phyloP scores from a whole-genome alignment of 371 early-diverging fungal genomes.

The Basidiobolus heterosporus region DNA sequence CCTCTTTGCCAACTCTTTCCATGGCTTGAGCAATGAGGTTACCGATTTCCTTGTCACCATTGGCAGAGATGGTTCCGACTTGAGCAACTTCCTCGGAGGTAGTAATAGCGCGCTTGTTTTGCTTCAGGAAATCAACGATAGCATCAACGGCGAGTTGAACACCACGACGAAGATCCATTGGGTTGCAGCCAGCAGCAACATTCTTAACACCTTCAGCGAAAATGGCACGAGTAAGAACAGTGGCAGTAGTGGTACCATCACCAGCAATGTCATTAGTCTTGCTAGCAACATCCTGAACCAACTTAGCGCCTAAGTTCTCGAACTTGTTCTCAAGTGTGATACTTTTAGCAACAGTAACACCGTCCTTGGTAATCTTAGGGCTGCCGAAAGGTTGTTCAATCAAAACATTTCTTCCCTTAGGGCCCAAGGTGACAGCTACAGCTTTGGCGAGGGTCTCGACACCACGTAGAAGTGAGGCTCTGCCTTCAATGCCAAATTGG shows the following conservation, averaged over 20 bases:
- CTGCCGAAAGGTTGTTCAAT: constrained; percentile 94
- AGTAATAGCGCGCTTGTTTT: constrained; percentile 77
- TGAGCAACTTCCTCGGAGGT: constrained; percentile 90
- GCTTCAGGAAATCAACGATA: constrained; percentile 72
- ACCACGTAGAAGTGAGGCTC: constrained; percentile 79
- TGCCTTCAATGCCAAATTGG: constrained; percentile 87
- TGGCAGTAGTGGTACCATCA: constrained; percentile 98
- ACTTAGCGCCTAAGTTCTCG: constrained; percentile 92
- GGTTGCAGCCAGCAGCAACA: constrained; percentile 96
- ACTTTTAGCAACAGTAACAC: constrained; percentile 95
- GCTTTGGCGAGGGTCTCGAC: constrained; percentile 92
- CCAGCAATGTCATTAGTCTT: constrained; percentile 97
- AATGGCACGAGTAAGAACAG: constrained; percentile 93
- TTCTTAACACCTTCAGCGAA: constrained; percentile 96
- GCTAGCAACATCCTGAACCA: constrained; percentile 97
- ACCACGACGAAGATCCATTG: constrained; percentile 93
- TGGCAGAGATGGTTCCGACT: constrained; percentile 95
- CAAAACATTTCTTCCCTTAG: constrained; percentile 94
- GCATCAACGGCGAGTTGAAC: constrained; percentile 83
- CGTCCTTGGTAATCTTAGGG: constrained; percentile 98
- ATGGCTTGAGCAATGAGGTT: constrained; percentile 90
- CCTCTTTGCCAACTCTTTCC: constrained; percentile 98
- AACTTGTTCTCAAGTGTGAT: constrained; percentile 90
- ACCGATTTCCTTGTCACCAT: constrained; percentile 93
- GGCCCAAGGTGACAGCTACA: constrained; percentile 94